These are phyloP conservation scores for Phaffomyces opuntiae DNA, from an alignment of 805 yeast genomes.

Conservation along the genomic window DNA sequence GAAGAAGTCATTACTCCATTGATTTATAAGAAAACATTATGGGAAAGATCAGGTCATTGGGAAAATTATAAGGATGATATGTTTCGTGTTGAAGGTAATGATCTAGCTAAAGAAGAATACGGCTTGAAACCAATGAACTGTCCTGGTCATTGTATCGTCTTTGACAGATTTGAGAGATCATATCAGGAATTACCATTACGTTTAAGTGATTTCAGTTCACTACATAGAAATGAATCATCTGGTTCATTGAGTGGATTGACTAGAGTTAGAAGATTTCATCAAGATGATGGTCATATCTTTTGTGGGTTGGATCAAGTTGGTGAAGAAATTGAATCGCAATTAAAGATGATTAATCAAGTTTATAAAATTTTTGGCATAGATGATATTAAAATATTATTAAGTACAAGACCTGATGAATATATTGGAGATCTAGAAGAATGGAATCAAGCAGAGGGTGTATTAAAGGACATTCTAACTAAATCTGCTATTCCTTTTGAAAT, in stretches of 20 bases:
- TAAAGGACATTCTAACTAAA: slow-evolving; percentile 50
- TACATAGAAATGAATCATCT: slow-evolving; percentile 91
- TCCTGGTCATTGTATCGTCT: slow-evolving; percentile 90
- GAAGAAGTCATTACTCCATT: slow-evolving; percentile 91
- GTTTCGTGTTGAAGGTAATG: slow-evolving; percentile 73
- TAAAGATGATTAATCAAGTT: slow-evolving; percentile 67
- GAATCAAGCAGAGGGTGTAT: slow-evolving; percentile 71
- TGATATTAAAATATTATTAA: slow-evolving; percentile 55
- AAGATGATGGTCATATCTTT: slow-evolving; percentile 96
- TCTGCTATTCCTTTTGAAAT: slow-evolving; percentile 57
- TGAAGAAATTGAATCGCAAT: slow-evolving; percentile 62
- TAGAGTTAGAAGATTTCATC: slow-evolving; percentile 90
- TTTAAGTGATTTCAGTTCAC: slow-evolving; percentile 80
- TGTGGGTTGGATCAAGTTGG: slow-evolving; percentile 75
- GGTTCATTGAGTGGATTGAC: slow-evolving; percentile 93
- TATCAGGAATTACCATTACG: slow-evolving; percentile 84
- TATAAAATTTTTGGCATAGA: slow-evolving; percentile 48
- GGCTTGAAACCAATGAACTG: slow-evolving; percentile 95
- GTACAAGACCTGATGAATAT: slow-evolving; percentile 81
- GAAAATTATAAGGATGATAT: slow-evolving; percentile 88
- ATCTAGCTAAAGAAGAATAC: slow-evolving; percentile 41
- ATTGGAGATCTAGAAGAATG: slow-evolving; percentile 76
- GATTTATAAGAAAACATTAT: slow-evolving; percentile 71
- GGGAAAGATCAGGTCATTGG: slow-evolving; percentile 97
- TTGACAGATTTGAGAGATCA: slow-evolving; percentile 66